A percentile compares a stretch with the other conserved stretches of the same genome.
Evolutionary conservation across 2,329 filamentous ascomycete genomes (phyloP).

Genomic region (Colletotrichum siamense): DNA sequence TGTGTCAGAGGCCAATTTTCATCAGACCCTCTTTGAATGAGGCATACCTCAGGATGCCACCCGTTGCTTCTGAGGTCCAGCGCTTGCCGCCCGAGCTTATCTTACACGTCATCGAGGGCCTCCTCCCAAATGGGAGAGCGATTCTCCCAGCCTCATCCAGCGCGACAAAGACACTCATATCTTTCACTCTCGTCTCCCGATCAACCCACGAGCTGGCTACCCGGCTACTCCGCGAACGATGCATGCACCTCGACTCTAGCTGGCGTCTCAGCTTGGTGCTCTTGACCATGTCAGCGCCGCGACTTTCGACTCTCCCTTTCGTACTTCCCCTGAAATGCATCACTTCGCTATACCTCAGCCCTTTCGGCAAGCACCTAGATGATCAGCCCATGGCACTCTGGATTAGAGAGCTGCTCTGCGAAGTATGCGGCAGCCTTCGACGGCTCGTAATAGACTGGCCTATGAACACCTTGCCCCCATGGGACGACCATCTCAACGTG

Average conservation of each 20-base stretch:
- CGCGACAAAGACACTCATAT: constrained; percentile 48
- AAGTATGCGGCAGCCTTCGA: constrained; percentile 43
- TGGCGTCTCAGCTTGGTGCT: constrained; percentile 38
- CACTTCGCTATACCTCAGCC: constrained; percentile 46
- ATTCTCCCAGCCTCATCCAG: constrained; percentile 38
- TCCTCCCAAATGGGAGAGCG: constrained; percentile 33
- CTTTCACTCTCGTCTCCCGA: constrained; percentile 47
- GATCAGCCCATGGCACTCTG: constrained; percentile 43
- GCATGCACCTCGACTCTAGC: constrained; percentile 48
- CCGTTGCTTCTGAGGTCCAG: neutral
- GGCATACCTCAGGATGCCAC: neutral
- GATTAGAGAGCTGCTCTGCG: constrained; percentile 47
- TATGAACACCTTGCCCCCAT: constrained; percentile 45
- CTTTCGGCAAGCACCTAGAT: constrained; percentile 40
- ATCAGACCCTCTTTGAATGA: neutral
- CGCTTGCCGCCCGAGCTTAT: constrained; percentile 39
- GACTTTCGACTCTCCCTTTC: neutral
- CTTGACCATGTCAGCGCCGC: constrained; percentile 30
- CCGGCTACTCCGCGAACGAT: constrained; percentile 48
- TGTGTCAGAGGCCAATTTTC: neutral
- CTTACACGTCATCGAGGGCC: constrained; percentile 38
- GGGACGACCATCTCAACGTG: constrained; percentile 46
- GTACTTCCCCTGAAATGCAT: constrained; percentile 36
- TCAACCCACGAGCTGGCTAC: constrained; percentile 45
- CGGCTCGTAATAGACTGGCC: constrained; percentile 55